Conservation (phyloP, 2,329 filamentous ascomycete species). For the Colletotrichum australisinense region DNA sequence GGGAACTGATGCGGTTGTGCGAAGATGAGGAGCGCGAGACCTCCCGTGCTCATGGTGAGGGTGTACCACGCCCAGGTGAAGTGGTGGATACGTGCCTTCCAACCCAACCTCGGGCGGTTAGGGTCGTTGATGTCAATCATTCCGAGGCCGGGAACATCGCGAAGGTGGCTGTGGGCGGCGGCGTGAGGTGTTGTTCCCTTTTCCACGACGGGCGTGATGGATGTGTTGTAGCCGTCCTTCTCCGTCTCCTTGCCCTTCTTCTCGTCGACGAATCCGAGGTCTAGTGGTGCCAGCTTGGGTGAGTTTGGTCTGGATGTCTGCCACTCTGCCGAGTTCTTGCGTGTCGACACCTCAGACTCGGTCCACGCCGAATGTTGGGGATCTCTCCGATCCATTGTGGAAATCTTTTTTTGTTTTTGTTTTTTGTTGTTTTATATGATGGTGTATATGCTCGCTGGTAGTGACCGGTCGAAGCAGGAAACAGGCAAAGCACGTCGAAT, state of each 20-base stretch:
- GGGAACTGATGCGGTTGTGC: conserved; percentile 73
- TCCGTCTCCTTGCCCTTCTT: conserved; percentile 27
- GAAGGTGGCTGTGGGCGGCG: neutral
- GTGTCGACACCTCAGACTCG: conserved; percentile 31
- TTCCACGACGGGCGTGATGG: conserved; percentile 30
- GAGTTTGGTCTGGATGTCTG: conserved; percentile 32
- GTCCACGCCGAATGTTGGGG: conserved; percentile 30
- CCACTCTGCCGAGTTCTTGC: conserved; percentile 34
- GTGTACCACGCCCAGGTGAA: conserved; percentile 82
- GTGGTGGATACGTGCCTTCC: conserved; percentile 63
- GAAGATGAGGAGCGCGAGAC: conserved; percentile 72
- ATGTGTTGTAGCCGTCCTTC: conserved; percentile 19
- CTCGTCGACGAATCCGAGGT: conserved; percentile 18
- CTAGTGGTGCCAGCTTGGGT: conserved; percentile 29
- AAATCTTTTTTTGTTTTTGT: neutral
- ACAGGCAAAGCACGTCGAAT: conserved; percentile 14
- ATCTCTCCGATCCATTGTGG: conserved; percentile 28
- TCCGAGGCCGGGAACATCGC: conserved; percentile 12
- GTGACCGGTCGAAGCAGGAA: conserved; percentile 9
- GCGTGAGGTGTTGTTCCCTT: conserved; percentile 24
- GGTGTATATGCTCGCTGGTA: conserved; percentile 1
- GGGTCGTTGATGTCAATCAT: conserved; percentile 37
- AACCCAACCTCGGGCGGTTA: conserved; percentile 49
- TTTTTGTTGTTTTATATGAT: neutral
- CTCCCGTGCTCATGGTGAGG: conserved; percentile 79